These are phyloP conservation scores for Nicotiana tomentosiformis DNA, from an alignment of 257 asterid genomes.

Conservation along the genomic window DNA sequence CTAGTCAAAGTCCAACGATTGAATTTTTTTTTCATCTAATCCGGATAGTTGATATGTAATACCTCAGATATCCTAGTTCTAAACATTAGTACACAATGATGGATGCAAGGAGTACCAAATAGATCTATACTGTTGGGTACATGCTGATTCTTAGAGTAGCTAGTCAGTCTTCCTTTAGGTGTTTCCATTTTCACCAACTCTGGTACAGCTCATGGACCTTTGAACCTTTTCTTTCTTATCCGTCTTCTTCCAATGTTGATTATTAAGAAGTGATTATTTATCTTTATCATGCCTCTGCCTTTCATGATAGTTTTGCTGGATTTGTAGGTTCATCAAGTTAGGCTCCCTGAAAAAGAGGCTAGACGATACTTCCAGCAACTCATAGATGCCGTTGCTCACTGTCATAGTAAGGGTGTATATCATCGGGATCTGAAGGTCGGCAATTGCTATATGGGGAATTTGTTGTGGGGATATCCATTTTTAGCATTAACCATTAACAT, in stretches of 20 bases:
- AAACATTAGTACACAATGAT: background rate
- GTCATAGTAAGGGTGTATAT: conserved; percentile 88
- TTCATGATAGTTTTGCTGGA: conserved; percentile 9
- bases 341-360: conserved; percentile 71
- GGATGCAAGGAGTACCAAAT: background rate
- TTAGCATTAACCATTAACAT: background rate
- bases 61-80: background rate
- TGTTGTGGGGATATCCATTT: conserved; percentile 14
- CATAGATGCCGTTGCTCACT: conserved; percentile 77
- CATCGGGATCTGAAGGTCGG: conserved; percentile 88
- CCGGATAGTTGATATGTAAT: background rate
- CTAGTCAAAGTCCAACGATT: background rate
- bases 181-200: background rate
- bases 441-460: background rate
- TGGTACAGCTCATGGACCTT: background rate
- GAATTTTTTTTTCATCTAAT: background rate
- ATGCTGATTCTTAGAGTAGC: background rate
- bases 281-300: background rate
- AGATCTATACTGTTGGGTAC: background rate
- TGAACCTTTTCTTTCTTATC: background rate
- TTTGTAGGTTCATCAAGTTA: conserved; percentile 64
- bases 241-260: background rate
- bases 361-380: conserved; percentile 87
- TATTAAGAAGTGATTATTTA: background rate
- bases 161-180: background rate